phyloP scores from a whole-genome alignment of 2,329 filamentous ascomycete genomes.

The Davidsoniella neocaledoniae region DNA sequence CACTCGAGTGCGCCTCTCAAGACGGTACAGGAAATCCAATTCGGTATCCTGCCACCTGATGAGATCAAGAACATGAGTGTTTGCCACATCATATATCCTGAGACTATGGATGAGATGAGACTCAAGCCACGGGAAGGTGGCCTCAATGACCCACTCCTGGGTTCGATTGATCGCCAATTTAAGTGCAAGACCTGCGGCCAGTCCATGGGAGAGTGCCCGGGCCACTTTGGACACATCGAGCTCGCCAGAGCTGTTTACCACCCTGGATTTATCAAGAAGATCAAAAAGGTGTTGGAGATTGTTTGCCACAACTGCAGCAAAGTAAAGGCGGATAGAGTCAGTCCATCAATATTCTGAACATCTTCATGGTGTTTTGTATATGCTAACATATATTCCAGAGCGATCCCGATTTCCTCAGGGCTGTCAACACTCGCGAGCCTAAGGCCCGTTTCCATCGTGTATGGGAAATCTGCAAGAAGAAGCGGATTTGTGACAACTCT shows the following conservation, averaged over 20 bases:
- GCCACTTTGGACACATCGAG: constrained; percentile 98
- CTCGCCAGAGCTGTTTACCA: constrained; percentile 93
- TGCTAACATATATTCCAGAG: constrained; percentile 50
- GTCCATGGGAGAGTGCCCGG: constrained; percentile 87
- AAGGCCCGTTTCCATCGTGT: constrained; percentile 89
- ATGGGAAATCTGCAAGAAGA: constrained; percentile 82
- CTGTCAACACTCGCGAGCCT: constrained; percentile 71
- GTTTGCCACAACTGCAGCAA: constrained; percentile 99
- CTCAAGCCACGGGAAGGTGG: constrained; percentile 80
- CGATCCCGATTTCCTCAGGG: constrained; percentile 68
- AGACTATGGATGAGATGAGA: constrained; percentile 96
- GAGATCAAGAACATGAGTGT: constrained; percentile 99
- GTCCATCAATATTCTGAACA: constrained; percentile 34
- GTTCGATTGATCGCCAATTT: constrained; percentile 89
- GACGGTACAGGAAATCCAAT: constrained; percentile 98
- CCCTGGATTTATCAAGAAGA: constrained; percentile 89
- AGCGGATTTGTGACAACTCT: constrained; percentile 69
- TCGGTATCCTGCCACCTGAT: constrained; percentile 90
- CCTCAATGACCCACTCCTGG: constrained; percentile 87
- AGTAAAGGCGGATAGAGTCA: constrained; percentile 94
- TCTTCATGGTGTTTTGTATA: constrained; percentile 15
- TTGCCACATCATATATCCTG: constrained; percentile 88
- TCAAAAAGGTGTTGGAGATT: constrained; percentile 97
- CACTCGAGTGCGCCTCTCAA: constrained; percentile 92
- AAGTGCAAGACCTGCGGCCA: constrained; percentile 95